Base-by-base conservation (phyloP, 176 grass and related monocot genomes). In the Cenchrus americanus region DNA sequence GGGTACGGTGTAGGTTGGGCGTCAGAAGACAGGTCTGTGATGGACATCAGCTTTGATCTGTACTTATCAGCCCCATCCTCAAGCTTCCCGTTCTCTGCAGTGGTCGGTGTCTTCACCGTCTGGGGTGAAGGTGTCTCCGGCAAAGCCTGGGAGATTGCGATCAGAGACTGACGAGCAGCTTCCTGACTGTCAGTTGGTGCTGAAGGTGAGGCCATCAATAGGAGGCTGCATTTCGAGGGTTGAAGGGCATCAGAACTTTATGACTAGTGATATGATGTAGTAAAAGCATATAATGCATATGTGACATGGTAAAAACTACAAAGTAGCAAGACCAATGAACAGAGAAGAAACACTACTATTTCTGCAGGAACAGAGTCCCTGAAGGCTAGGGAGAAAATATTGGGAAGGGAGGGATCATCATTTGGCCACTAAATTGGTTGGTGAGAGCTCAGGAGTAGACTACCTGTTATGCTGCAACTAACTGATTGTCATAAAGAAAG, bases 41-140 rank as follows among this genome's bases (percentile, higher is more conserved):
- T 95, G 12, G 96, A 95, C 40, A 98, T 98, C 80, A 98, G 89
- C 66, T 95, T 92, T 52, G 89, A 92, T 88, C 93, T 93, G 82
- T 87, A 95, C 51, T 94, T 92, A 13, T 86, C 92, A 43, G 71
- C 85, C 40, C 66, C 89, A 55, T 76, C 80, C 5, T 73, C 82
- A 0, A 40, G 73, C 15, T 77, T 82, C 64, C 44, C 72, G 67
- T 85, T 83, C 46, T 69, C 85, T 15, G 43, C 43, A 54, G 53
- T 26, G 51, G 71, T 66, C 6, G 80, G 83, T 19, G 86, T 42
- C 53, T 88, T 89, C 66, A 54, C 59, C 30, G 70, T 65, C 64
- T 40, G 46, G 23, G 76, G 41, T 58, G 76, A 80, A 52, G 57
- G 19, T 37, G 43, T 78, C 78, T 91, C 93, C 3, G 93, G 91